These are phyloP conservation scores for Botrytis squamosa DNA, from an alignment of 2,329 filamentous ascomycete species.

Conservation along the genomic window DNA sequence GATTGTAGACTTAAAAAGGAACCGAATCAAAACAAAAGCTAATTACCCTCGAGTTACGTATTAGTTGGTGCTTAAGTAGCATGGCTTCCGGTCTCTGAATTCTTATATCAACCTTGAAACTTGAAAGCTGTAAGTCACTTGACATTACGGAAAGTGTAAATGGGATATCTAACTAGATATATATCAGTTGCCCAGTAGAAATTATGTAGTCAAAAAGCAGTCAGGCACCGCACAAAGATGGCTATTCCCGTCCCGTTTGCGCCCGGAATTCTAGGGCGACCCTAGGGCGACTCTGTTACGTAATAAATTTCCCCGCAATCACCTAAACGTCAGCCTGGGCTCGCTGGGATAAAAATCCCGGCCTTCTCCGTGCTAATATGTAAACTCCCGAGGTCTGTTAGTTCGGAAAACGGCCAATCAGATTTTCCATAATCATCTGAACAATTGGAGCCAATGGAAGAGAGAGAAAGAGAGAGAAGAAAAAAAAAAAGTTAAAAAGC, in stretches of 20 bases:
- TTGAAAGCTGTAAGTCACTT: not conserved
- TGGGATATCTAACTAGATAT: not conserved
- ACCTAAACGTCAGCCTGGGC: not conserved
- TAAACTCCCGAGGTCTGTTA: too few species aligned
- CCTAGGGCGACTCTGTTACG: not conserved
- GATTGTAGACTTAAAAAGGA: not conserved
- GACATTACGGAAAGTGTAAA: not conserved
- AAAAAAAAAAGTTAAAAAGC: not conserved
- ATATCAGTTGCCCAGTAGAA: not conserved
- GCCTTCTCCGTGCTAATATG: not conserved
- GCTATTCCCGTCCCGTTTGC: not conserved
- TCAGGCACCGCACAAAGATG: not conserved
- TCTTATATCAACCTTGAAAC: not conserved
- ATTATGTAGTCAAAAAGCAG: not conserved
- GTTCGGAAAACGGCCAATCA: not conserved
- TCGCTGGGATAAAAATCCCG: not conserved
- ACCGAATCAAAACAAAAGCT: not conserved
- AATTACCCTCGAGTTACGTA: not conserved
- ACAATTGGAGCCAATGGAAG: not conserved
- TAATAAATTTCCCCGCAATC: not conserved
- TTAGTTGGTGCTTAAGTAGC: not conserved
- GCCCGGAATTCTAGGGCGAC: not conserved
- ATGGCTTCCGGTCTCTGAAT: not conserved
- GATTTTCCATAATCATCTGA: not conserved
- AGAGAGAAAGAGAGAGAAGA: not conserved